A percentile compares a stretch with the other conserved stretches of the same genome.
These are phyloP conservation scores for Ceratonia siliqua DNA, from an alignment of 306 rosid genomes.

Conservation along the genomic window DNA sequence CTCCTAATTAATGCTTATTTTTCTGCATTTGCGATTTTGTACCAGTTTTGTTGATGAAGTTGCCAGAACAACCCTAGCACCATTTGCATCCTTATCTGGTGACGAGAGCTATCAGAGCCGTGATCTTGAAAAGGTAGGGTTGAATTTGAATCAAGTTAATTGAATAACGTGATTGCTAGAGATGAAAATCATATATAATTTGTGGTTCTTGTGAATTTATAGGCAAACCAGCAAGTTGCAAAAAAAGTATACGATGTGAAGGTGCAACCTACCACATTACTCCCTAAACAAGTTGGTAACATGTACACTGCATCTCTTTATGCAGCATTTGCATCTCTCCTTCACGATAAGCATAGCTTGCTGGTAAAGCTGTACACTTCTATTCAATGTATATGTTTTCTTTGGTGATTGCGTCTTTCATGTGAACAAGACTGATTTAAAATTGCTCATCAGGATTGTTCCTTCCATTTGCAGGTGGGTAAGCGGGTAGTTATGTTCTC, in stretches of 20 bases:
- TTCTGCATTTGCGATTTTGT: conserved; percentile 12
- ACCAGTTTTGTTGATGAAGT: conserved; percentile 71
- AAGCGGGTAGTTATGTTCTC: conserved; percentile 74
- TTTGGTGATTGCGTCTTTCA: background rate
- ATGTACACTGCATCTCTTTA: conserved; percentile 88
- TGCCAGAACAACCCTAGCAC: conserved; percentile 59
- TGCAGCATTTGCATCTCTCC: conserved; percentile 76
- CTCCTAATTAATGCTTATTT: background rate
- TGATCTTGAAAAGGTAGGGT: conserved; percentile 83
- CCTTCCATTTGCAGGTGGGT: conserved; percentile 53
- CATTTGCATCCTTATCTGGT: conserved; percentile 53
- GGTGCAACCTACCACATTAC: conserved; percentile 76
- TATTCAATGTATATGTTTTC: background rate
- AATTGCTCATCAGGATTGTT: conserved; percentile 6
- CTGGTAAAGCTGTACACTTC: conserved; percentile 48
- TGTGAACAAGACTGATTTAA: background rate
- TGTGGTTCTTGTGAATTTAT: conserved; percentile 22
- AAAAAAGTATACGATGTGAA: conserved; percentile 59
- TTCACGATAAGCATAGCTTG: conserved; percentile 56
- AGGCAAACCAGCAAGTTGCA: conserved; percentile 78
- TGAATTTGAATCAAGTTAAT: background rate
- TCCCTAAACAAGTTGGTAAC: conserved; percentile 89
- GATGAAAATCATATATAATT: background rate
- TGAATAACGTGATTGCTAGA: background rate
- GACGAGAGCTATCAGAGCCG: conserved; percentile 78